Evolutionary conservation across 805 yeast genomes (phyloP).

Genomic region (Saccharomyces paradoxus): DNA sequence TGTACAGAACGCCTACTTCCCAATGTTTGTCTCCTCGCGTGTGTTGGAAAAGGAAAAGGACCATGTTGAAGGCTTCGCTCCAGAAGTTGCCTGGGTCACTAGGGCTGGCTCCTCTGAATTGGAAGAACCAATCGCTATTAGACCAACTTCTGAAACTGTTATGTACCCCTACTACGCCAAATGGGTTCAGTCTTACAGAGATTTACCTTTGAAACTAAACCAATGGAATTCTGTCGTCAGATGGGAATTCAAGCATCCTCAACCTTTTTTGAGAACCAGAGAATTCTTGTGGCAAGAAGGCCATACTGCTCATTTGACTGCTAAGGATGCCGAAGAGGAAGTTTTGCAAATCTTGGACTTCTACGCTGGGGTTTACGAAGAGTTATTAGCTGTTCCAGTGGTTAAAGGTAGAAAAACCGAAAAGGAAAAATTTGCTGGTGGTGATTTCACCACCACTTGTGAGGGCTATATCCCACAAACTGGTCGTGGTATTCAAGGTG

Average conservation of each 20-base stretch:
- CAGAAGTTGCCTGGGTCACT: conserved; percentile 99
- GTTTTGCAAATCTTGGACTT: conserved; percentile 78
- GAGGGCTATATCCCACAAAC: conserved; percentile 97
- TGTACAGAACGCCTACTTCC: conserved; percentile 93
- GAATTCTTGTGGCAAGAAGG: conserved; percentile 99
- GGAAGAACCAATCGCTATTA: conserved; percentile 96
- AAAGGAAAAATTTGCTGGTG: conserved; percentile 98
- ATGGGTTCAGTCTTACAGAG: conserved; percentile 98
- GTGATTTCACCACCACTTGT: conserved; percentile 86
- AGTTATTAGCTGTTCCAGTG: conserved; percentile 94
- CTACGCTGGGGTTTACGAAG: conserved; percentile 79
- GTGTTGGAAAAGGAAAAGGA: conserved; percentile 97
- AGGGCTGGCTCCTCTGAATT: conserved; percentile 88
- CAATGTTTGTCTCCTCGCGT: conserved; percentile 90
- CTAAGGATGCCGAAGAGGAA: conserved; percentile 73
- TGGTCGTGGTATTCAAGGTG: conserved; percentile 99
- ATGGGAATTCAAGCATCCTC: conserved; percentile 99
- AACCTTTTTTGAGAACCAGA: conserved; percentile 96
- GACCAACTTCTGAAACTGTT: conserved; percentile 99
- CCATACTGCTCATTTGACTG: conserved; percentile 91
- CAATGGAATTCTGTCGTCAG: conserved; percentile 99
- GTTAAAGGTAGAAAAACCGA: conserved; percentile 92
- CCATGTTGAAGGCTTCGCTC: conserved; percentile 98
- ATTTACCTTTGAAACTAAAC: conserved; percentile 88
- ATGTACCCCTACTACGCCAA: conserved; percentile 99